Evolutionary conservation across 2,329 filamentous ascomycete genomes (phyloP).

Genomic region (Aureobasidium namibiae): DNA sequence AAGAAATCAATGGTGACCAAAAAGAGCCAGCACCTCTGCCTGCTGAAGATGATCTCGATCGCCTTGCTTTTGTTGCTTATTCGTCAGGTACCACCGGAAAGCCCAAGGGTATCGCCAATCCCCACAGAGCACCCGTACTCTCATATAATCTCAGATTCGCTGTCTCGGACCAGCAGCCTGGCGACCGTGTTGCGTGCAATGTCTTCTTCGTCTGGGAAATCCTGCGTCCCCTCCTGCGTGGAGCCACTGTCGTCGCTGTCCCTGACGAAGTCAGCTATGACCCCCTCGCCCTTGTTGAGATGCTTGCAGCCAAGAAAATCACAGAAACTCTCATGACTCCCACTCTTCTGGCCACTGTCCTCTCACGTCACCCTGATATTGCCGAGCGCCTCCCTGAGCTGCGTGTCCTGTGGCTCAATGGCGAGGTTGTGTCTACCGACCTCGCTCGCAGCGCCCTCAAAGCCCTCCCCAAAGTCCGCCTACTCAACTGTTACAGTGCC

Average conservation of each 20-base stretch:
- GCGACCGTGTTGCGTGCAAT: conserved; percentile 77
- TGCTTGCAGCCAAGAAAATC: conserved; percentile 57
- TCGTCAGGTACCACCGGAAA: conserved; percentile 70
- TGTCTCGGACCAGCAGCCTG: conserved; percentile 59
- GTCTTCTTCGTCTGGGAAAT: conserved; percentile 87
- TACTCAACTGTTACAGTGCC: conserved; percentile 75
- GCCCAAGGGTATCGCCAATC: conserved; percentile 76
- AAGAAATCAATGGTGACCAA: conserved; percentile 19
- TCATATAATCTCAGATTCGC: conserved; percentile 68
- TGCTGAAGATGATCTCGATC: conserved; percentile 60
- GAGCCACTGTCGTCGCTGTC: conserved; percentile 66
- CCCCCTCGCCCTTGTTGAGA: conserved; percentile 62
- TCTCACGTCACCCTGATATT: conserved; percentile 61
- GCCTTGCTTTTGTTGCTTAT: conserved; percentile 72
- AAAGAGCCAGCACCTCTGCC: conserved; percentile 43
- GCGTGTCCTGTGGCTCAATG: conserved; percentile 69
- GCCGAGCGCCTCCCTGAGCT: conserved; percentile 56
- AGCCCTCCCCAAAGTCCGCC: conserved; percentile 58
- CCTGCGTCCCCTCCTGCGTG: conserved; percentile 63
- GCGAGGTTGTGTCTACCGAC: conserved; percentile 74
- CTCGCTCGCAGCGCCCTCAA: conserved; percentile 60
- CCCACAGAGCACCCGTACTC: conserved; percentile 62
- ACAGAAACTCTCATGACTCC: conserved; percentile 81
- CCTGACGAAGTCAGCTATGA: conserved; percentile 73
- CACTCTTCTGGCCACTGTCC: conserved; percentile 65